Evolutionary conservation across 1,139 yeast species (phyloP).

Genomic region (Nakaseomyces delphensis): DNA sequence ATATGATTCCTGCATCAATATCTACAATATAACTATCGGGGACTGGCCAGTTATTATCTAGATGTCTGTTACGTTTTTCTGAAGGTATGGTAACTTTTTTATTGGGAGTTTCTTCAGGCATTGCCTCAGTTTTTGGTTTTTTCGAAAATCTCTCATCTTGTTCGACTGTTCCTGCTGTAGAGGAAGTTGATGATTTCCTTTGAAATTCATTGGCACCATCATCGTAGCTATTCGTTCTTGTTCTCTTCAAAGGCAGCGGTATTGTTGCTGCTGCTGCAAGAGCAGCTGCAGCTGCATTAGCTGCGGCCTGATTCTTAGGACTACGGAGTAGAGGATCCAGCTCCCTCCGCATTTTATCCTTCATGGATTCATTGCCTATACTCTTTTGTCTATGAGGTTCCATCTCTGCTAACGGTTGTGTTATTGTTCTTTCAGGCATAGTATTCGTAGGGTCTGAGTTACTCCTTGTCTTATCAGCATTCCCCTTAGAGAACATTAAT

Average conservation of each 20-base stretch:
- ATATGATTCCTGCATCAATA: conserved; percentile 75
- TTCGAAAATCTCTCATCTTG: neutral
- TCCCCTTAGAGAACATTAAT: conserved; percentile 51
- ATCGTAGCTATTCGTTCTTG: conserved; percentile 6
- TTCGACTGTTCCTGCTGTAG: neutral
- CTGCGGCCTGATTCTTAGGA: conserved; percentile 10
- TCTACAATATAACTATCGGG: conserved; percentile 49
- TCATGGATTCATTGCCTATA: neutral
- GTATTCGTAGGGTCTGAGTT: neutral
- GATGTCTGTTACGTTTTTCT: conserved; percentile 12
- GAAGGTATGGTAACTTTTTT: conserved; percentile 4
- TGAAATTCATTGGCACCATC: conserved; percentile 2
- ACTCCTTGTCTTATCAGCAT: conserved; percentile 1
- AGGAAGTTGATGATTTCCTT: neutral
- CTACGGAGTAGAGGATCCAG: conserved; percentile 1
- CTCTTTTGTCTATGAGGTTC: neutral
- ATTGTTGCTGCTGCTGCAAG: conserved; percentile 24
- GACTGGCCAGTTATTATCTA: conserved; percentile 21
- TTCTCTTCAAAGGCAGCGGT: conserved; percentile 20
- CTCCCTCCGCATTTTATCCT: neutral
- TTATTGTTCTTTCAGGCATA: conserved; percentile 3
- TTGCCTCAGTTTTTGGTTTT: neutral
- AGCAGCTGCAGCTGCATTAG: conserved; percentile 26
- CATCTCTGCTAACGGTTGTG: neutral
- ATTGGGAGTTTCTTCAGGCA: neutral